Evolutionary conservation across 106 monocot species (phyloP), one percentile per base, ranked within the genome.

Genomic region (Phalaenopsis equestris): DNA sequence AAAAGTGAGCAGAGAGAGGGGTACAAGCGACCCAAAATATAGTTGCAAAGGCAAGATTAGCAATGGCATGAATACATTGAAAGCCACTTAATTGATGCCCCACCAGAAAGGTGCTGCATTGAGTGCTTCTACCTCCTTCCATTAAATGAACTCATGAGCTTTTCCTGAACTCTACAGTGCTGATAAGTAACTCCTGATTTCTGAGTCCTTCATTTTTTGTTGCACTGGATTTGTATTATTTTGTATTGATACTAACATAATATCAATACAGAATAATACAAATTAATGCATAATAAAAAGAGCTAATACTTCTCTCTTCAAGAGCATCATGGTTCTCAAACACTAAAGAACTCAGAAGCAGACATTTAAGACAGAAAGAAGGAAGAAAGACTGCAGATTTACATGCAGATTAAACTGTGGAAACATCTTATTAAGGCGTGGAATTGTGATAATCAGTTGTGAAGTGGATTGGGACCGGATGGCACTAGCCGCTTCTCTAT

Each of bases 91-190:
- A 65, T 24, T 65, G 23, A 65, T 23, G 23, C 23, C 23, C 64
- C 64, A 65, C 64, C 64, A 65, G n/a, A 65, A 65, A 65, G 64
- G 64, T 65, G 64, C 6, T 65, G 64, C 64, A 65, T 65, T 65
- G n/a, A 65, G 64, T 65, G 8, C 64, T 24, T 65, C 64, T 65
- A 24, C 64, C 64, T 65, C 64, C 64, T 24, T 23, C 64, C 64
- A 65, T 65, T 65, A 7, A 65, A 65, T 65, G 64, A 65, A 65
- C 64, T 65, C 64, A 65, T 65, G 64, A 65, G n/a, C 64, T 65
- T 65, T 21, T 8, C 64, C 64, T 65, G 64, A 65, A 23, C 64
- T 6, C 64, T 21, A 21, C 64, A 65, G 64, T 65, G n/a, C 24
- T 24, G 24, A n/a, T 24, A 65, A 65, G 64, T 24, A 65, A 23